Evolutionary conservation across 2,329 filamentous ascomycete species (phyloP).

Genomic region (Plenodomus biglobosus): DNA sequence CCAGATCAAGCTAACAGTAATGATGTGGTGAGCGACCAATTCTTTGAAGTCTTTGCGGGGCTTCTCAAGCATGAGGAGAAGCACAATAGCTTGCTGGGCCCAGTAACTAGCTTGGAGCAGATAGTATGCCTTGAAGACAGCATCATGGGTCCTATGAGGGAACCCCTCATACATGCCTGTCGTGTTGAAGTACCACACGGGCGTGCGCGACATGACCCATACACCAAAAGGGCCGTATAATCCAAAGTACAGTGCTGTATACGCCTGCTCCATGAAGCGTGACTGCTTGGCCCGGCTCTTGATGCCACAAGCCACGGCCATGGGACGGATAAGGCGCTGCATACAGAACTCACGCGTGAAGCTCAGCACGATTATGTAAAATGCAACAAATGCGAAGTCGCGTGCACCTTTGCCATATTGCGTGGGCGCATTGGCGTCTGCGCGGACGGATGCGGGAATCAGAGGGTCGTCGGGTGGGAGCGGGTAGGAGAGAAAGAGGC

Average conservation of each 20-base stretch:
- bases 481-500: constrained; percentile 88
- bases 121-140: constrained; percentile 90
- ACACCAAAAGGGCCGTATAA: constrained; percentile 80
- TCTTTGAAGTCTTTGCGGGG: constrained; percentile 94
- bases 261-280: constrained; percentile 94
- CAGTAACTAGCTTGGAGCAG: constrained; percentile 93
- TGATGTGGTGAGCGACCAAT: constrained; percentile 86
- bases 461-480: constrained; percentile 55
- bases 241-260: constrained; percentile 88
- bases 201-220: constrained; percentile 88
- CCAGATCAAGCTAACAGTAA: constrained; percentile 79
- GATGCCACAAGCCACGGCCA: constrained; percentile 71
- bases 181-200: constrained; percentile 95
- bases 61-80: constrained; percentile 86
- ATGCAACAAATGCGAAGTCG: constrained; percentile 83
- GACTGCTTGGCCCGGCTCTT: constrained; percentile 74
- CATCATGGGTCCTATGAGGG: constrained; percentile 80
- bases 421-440: constrained; percentile 43
- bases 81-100: constrained; percentile 89
- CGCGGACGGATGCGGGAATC: constrained; percentile 33
- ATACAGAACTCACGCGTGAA: constrained; percentile 96
- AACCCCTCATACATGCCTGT: constrained; percentile 85
- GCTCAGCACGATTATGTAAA: constrained; percentile 86
- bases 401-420: constrained; percentile 89
- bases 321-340: constrained; percentile 80